Percentiles rank a stretch among this genome's conserved stretches.
Evolutionary conservation across 2,329 filamentous ascomycete species (phyloP).

Genomic region (Aspergillus sp.): DNA sequence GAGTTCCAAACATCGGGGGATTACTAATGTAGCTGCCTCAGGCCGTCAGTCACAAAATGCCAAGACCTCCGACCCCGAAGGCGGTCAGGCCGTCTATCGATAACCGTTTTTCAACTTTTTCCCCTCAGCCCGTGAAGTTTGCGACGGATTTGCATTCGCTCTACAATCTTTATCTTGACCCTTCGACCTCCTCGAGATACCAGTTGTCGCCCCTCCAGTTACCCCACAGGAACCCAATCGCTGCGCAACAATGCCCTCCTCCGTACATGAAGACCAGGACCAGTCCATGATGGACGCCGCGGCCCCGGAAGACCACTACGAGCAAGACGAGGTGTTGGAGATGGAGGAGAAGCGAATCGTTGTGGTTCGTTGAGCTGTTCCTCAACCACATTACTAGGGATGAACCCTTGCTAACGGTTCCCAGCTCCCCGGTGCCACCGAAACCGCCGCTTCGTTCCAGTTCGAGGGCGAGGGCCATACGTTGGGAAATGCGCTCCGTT

Average conservation of each 20-base stretch:
- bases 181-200: not conserved
- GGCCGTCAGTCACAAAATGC: not conserved
- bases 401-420: not conserved
- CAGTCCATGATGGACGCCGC: conserved; percentile 43
- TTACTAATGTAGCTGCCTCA: not conserved
- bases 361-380: conserved; percentile 50
- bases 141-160: conserved; percentile 1
- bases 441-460: conserved; percentile 91
- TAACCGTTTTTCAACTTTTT: conserved; percentile 21
- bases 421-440: conserved; percentile 78
- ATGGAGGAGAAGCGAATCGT: conserved; percentile 56
- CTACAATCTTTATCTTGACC: not conserved
- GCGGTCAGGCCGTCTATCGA: conserved; percentile 21
- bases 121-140: not conserved
- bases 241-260: conserved; percentile 34
- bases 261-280: conserved; percentile 41
- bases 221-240: not conserved
- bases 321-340: conserved; percentile 44
- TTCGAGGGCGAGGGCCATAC: conserved; percentile 94
- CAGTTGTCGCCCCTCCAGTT: not conserved
- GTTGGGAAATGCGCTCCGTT: conserved; percentile 87
- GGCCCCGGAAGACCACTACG: conserved; percentile 43
- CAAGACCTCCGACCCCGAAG: conserved; percentile 6
- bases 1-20: not conserved
- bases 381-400: not conserved